Evolutionary conservation across 306 rosid genomes (phyloP), one percentile per base, ranked within the genome.

Genomic region (Quercus ilex): DNA sequence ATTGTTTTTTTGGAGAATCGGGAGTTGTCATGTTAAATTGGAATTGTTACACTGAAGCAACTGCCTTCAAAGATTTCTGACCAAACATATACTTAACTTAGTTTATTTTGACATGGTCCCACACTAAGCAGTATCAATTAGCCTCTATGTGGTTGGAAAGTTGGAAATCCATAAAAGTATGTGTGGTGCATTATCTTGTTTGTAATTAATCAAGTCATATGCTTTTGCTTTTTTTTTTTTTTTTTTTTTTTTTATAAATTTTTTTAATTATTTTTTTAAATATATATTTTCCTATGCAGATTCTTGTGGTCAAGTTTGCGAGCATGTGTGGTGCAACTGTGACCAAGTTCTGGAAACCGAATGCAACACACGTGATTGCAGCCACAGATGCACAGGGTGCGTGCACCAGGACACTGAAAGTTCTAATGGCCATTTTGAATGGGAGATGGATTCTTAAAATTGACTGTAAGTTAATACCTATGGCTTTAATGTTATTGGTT

Each of bases 331-430:
- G 97, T 74, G 92, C 92, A 26, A 79, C 77, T 14, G 94, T 95
- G 79, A 84, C 92, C 51, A 95, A 89, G 86, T 80, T 43, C 53
- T 95, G 99, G 99, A 89, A 83, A 55, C 84, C 89, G 31, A 69
- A 91, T 62, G 97, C 93, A 73, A 93, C 97, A 15, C 99, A 93
- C 78, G 90, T 93, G 73, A 87, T 95, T 75, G 99, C 98, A 35
- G 89, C 97, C 58, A 85, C 88, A 6, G 92, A 93, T 84, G 91
- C 82, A 69, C 87, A 90, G 19, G 98, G 93, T 77, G 96, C 97
- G 43, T 95, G 94, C 84, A 84, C 93, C 26, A 84, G 99, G 83
- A 95, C 99, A 1, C 82, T 91, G 64, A 92, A 93, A 85, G 92
- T 89, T 59, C 90, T 91, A 49, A 89, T 88, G 98, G 99, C 88